Evolutionary conservation across 306 rosid species (phyloP), one percentile per base, ranked within the genome.

Genomic region (Fragaria nilgerrensis): DNA sequence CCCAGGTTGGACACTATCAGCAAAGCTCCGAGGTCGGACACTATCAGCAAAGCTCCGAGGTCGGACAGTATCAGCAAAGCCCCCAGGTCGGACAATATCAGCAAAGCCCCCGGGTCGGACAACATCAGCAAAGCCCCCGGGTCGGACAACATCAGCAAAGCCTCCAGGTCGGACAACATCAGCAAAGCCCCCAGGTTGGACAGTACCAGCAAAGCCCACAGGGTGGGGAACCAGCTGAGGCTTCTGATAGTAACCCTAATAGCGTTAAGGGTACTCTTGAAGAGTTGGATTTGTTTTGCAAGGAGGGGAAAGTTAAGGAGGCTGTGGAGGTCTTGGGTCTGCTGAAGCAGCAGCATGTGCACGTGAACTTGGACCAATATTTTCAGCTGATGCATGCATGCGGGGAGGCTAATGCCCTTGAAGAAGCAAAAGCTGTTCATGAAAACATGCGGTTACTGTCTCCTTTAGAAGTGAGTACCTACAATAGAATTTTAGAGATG

Each of bases 271-370:
- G 85, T 36, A 82, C 85, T 27, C 87, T 87, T 65, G 87, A 87
- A 86, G 89, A 92, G 78, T 79, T 92, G 17, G 97, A 85, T 76
- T 37, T 36, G 34, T 83, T 83, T 50, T 87, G 94, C 85, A 74
- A 58, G 83, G 96, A 87, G 47, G 96, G 94, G 37, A 90, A 92
- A 77, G 75, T 85, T 78, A 87, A 89, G 85, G 97, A 92, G 84
- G 94, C 96, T 73, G 79, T 87, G 45, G 86, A 90, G 75, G 81
- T 90, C 80, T 79, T 92, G 79, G 77, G 66, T 20, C 69, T 83
- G 73, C 77, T 92, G 67, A 88, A 83, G 79, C 81, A 86, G 75
- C 73, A 70, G 71, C 74, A 76, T n/a, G 58, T 86, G 77, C 82
- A 43, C 19, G 89, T 90, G 74, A 89, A 87, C 79, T 85, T 88